Evolutionary conservation across 192 early-diverging fungal genomes (phyloP).

Genomic region (Martensiomyces pterosporus): DNA sequence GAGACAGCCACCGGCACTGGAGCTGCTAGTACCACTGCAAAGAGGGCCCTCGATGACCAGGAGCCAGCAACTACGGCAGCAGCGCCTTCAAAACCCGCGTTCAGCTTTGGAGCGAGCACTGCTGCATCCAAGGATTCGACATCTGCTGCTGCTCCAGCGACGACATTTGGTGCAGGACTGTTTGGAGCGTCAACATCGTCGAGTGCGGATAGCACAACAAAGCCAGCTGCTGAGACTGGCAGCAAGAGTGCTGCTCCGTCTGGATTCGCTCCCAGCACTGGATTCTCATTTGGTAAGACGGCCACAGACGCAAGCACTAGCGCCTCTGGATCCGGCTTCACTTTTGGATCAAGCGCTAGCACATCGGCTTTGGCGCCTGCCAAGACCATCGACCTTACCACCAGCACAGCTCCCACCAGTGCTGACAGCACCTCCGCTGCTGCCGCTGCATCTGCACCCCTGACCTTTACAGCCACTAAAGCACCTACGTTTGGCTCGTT

Average conservation of each 20-base stretch:
- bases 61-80: not conserved
- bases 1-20: not conserved
- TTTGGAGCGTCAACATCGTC: too few species aligned
- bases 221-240: conserved; percentile 3
- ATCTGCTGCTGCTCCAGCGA: not conserved
- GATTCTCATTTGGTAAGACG: conserved; percentile 15
- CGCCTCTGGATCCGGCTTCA: conserved; percentile 6
- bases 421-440: too few species aligned
- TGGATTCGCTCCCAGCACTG: conserved; percentile 1
- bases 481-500: conserved; percentile 6
- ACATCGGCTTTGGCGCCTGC: conserved; percentile 5
- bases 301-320: conserved; percentile 1
- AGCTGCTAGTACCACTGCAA: not conserved
- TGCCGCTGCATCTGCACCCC: conserved; percentile 7
- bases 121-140: too few species aligned
- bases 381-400: conserved; percentile 25
- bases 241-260: not conserved
- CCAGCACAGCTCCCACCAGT: too few species aligned
- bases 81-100: conserved; percentile 16
- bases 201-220: too few species aligned
- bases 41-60: conserved; percentile 1
- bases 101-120: conserved; percentile 14
- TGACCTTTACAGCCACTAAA: not conserved
- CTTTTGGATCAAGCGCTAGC: not conserved
- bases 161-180: not conserved